Base-by-base conservation (phyloP, 805 yeast genomes). In the Ogataea populi-albae region DNA sequence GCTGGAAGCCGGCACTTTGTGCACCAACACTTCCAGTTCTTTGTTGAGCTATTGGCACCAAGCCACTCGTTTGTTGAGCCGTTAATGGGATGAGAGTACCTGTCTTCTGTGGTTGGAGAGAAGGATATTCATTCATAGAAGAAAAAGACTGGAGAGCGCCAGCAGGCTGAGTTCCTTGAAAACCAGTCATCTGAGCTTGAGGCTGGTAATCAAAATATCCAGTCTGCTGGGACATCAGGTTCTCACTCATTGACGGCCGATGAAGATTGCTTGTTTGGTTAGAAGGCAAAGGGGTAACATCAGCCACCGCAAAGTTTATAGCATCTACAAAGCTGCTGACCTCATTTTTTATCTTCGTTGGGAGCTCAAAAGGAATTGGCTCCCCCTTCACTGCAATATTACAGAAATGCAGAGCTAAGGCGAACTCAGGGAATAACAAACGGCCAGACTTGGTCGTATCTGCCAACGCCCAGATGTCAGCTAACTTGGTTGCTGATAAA, bases 351-450 rank as follows among this genome's bases (percentile, higher is more conserved):
- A 87, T 77, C 43, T 74, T 79, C 15, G 73, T 72, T 20, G 95
- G 96, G 47, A 91, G 63, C 26, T 68, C 70, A 27, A 66, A 67
- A 3, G 98, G 97, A 41, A 89, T 68, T 6, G 80, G 66, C 47
- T 85, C 88, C 23, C 96, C 95, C 49, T 76, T 78, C 48, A 86
- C 69, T 0, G 82, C 83, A 52, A 77, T 62, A 49, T 85, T 83
- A 56, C 95, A 88, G 49, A 91, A 69, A 59, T 88, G 91, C 69
- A 91, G 78, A 12, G 96, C 88, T 46, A 91, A 68, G 11, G 95
- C 95, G 68, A 91, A 91, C 60, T 91, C 97, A 2, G 98, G 98
- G 56, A 89, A 91, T 49, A 91, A 64, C 42, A 91, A 73, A 37
- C 78, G 72, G 2, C 98, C 98, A 6, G 93, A 80, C 51, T 78